Evolutionary conservation across 2,329 filamentous ascomycete species (phyloP).

Genomic region (Hymenoscyphus salicellus): DNA sequence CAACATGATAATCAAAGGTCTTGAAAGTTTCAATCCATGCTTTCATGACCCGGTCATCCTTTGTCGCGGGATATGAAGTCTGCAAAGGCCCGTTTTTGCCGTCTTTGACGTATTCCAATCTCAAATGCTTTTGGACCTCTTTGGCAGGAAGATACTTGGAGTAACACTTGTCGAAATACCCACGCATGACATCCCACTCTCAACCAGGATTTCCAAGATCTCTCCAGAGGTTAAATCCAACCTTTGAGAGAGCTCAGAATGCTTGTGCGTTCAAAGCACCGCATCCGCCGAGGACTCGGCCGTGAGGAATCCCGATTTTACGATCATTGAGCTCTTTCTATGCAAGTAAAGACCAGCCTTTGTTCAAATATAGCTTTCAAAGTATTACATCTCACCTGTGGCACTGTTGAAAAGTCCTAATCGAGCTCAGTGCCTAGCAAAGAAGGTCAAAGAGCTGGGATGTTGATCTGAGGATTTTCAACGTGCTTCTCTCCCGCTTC

Average conservation of each 20-base stretch:
- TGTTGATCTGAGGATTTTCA: conserved; percentile 10
- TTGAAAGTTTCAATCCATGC: conserved; percentile 48
- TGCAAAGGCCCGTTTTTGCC: conserved; percentile 37
- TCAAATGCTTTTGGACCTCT: conserved; percentile 9
- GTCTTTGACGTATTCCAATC: conserved; percentile 11
- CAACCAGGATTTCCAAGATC: conserved; percentile 42
- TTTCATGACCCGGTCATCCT: conserved; percentile 45
- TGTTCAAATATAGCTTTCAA: neutral
- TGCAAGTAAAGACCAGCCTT: neutral
- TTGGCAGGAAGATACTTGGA: conserved; percentile 8
- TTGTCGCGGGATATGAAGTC: conserved; percentile 49
- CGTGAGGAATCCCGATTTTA: conserved; percentile 27
- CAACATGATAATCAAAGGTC: conserved; percentile 42
- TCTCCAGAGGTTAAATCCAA: conserved; percentile 41
- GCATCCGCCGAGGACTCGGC: conserved; percentile 37
- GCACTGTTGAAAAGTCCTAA: conserved; percentile 50
- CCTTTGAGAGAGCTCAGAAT: conserved; percentile 21
- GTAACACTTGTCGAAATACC: conserved; percentile 41
- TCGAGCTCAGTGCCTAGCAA: conserved; percentile 47
- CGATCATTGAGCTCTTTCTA: conserved; percentile 17
- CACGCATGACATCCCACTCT: conserved; percentile 39
- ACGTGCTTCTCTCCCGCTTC: conserved; percentile 14
- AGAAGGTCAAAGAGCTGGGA: neutral
- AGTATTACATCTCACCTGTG: conserved; percentile 37
- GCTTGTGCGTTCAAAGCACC: conserved; percentile 39